Conservation (phyloP, 257 asterid genomes). For the Cruciata laevipes region DNA sequence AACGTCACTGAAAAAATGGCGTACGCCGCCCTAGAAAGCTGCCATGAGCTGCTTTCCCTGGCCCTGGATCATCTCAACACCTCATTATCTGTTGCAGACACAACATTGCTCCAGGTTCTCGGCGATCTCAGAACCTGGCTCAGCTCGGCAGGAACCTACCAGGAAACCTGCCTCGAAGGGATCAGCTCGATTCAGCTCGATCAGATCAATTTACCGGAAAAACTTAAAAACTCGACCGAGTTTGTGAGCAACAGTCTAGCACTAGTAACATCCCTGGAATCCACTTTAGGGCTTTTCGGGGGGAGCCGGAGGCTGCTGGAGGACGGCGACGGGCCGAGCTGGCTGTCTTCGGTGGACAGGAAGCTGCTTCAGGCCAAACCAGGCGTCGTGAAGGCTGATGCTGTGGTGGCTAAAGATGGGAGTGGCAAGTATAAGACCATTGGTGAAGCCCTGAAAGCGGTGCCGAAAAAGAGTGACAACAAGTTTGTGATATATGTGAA, state of each 20-base stretch:
- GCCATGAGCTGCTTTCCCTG: constrained; percentile 35
- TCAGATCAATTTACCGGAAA: constrained; percentile 2
- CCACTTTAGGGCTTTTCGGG: constrained; percentile 29
- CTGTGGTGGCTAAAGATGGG: constrained; percentile 43
- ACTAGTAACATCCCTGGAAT: constrained; percentile 34
- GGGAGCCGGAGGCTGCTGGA: constrained; percentile 40
- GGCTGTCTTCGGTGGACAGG: constrained; percentile 52
- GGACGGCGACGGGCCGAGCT: constrained; percentile 23
- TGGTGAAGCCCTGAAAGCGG: constrained; percentile 36
- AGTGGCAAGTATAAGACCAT: constrained; percentile 35
- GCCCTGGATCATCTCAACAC: constrained; percentile 43
- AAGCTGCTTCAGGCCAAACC: constrained; percentile 20
- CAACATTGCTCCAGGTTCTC: constrained; percentile 22
- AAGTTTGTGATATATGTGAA: constrained; percentile 40
- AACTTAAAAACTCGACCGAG: constrained; percentile 43
- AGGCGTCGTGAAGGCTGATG: constrained; percentile 29
- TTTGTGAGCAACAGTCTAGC: constrained; percentile 73
- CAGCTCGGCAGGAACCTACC: constrained; percentile 71
- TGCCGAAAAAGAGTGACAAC: constrained; percentile 33
- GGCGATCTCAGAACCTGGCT: constrained; percentile 67
- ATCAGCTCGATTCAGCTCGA: constrained; percentile 17
- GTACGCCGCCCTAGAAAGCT: constrained; percentile 27
- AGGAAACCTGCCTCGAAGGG: constrained; percentile 64
- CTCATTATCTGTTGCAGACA: constrained; percentile 29
- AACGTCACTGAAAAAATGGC: constrained; percentile 27